Conservation (phyloP, 176 grass and related monocot genomes). For the Saccharum officinarum region DNA sequence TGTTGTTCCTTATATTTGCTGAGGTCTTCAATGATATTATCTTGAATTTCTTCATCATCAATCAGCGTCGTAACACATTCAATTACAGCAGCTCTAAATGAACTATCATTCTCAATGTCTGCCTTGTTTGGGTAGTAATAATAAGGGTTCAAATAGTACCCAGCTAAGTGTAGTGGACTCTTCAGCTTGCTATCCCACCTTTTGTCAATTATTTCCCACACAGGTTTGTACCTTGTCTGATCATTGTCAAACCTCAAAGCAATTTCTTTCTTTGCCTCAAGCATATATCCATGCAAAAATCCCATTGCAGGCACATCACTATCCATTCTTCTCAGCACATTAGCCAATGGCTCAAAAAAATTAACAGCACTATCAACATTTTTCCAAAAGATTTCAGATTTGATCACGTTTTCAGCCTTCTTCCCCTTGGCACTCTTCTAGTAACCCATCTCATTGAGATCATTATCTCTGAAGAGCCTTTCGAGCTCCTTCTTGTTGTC, state of each 20-base stretch:
- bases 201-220: background rate
- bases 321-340: too few relatives aligned
- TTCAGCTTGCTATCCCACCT: background rate
- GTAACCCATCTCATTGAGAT: background rate
- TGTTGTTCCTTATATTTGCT: too few relatives aligned
- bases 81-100: too few relatives aligned
- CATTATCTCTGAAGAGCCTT: background rate
- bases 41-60: too few relatives aligned
- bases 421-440: background rate
- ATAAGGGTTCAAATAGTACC: too few relatives aligned
- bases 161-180: background rate
- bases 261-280: background rate
- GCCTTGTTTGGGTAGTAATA: too few relatives aligned
- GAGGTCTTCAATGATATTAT: too few relatives aligned
- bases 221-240: background rate
- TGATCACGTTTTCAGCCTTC: background rate
- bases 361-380: background rate
- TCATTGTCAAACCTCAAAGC: background rate
- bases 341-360: background rate
- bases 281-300: too few relatives aligned
- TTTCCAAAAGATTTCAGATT: background rate
- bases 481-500: background rate
- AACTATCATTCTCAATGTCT: too few relatives aligned
- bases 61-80: too few relatives aligned
- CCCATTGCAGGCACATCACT: too few relatives aligned